Conservation (phyloP, 2,329 filamentous ascomycete species). For the Chrysoporthe puriensis region DNA sequence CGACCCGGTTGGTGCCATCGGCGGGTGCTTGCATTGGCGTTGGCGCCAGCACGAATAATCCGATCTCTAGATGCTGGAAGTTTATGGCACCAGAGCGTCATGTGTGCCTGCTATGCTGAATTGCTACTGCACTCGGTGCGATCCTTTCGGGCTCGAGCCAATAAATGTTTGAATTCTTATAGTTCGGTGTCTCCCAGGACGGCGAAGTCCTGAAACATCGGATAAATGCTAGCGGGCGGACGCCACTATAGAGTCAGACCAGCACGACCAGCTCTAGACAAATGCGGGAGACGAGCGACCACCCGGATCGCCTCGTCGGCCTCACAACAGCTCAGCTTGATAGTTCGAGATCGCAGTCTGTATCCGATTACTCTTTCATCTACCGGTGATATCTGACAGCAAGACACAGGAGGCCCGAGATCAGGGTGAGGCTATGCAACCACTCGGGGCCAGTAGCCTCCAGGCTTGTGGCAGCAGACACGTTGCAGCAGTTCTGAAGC, state of each 20-base stretch:
- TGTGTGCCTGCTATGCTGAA: background rate
- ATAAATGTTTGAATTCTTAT: background rate
- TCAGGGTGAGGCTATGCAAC: background rate
- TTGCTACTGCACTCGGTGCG: background rate
- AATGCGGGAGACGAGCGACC: background rate
- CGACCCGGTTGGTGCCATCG: background rate
- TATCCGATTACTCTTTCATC: background rate
- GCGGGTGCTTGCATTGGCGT: conserved; percentile 8
- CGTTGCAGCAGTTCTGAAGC: background rate
- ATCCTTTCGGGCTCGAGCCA: background rate
- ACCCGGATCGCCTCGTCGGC: no score
- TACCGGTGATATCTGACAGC: background rate
- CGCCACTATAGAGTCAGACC: no score
- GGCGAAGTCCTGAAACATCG: background rate
- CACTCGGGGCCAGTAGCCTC: background rate
- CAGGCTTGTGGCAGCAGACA: background rate
- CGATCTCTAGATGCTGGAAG: no score
- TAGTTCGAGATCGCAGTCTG: background rate
- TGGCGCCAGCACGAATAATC: background rate
- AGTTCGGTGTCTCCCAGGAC: background rate
- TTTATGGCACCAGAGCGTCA: background rate
- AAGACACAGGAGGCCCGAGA: background rate
- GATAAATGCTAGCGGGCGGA: background rate
- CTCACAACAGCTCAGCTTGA: background rate
- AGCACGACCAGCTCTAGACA: background rate